A percentile compares a stretch with the other conserved stretches of the same genome.
These are phyloP conservation scores for Carex sylvatica DNA, from an alignment of 202 grass and related monocot species.

Conservation along the genomic window DNA sequence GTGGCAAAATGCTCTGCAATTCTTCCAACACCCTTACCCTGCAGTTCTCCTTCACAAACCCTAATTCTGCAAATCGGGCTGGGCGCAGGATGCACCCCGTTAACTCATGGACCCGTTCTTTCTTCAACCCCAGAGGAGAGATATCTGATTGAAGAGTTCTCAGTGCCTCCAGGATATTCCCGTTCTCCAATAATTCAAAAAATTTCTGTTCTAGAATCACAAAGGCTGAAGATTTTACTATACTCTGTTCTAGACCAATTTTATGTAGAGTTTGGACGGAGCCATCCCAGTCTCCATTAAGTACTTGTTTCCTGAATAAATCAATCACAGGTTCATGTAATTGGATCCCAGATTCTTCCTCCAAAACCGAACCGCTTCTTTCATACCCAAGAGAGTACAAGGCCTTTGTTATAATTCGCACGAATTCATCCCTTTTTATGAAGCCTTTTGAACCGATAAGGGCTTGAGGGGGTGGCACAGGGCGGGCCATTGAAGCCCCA, in stretches of 20 bases:
- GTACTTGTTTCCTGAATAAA: conserved; percentile 83
- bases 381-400: conserved; percentile 94
- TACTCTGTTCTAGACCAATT: conserved; percentile 70
- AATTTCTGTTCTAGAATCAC: conserved; percentile 93
- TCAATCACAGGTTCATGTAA: conserved; percentile 56
- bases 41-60: conserved; percentile 46
- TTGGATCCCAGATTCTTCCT: conserved; percentile 95
- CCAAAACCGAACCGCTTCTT: conserved; percentile 68
- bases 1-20: conserved; percentile 78
- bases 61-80: conserved; percentile 48
- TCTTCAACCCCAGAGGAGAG: conserved; percentile 69
- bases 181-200: conserved; percentile 68
- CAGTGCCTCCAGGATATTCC: conserved; percentile 61
- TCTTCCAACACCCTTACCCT: conserved; percentile 77
- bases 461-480: conserved; percentile 49
- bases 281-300: conserved; percentile 79
- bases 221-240: conserved; percentile 64
- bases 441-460: conserved; percentile 84
- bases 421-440: conserved; percentile 93
- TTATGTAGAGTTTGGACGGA: conserved; percentile 70
- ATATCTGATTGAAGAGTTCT: conserved; percentile 74
- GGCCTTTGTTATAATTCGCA: conserved; percentile 88
- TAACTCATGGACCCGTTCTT: conserved; percentile 72
- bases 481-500: conserved; percentile 80
- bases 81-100: conserved; percentile 56